A percentile compares a stretch with the other conserved stretches of the same genome.
Evolutionary conservation across 306 rosid species (phyloP).

Genomic region (Spatholobus suberectus): DNA sequence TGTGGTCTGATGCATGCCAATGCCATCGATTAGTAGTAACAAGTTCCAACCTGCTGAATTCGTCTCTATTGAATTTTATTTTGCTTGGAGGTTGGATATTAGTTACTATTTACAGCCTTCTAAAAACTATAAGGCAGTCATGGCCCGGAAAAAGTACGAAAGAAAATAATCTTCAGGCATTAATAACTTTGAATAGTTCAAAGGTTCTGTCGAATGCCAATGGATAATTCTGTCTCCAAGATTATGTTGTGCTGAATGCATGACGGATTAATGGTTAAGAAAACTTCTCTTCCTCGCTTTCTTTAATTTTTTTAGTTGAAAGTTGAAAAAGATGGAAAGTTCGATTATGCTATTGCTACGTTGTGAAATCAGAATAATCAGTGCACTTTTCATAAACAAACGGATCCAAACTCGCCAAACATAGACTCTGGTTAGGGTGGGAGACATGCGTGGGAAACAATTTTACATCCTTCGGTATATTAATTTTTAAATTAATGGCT

Average conservation of each 20-base stretch:
- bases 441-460: too few species aligned
- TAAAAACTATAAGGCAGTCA: conserved; percentile 12
- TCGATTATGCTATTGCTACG: not conserved
- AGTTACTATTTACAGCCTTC: not conserved
- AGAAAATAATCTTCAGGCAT: not conserved
- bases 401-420: not conserved
- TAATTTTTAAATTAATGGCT: too few species aligned
- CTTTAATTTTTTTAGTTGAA: not conserved
- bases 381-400: not conserved
- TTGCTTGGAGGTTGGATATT: conserved; percentile 3
- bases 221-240: not conserved
- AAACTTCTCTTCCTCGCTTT: too few species aligned
- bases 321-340: not conserved
- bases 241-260: conserved; percentile 21
- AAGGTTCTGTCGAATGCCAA: conserved; percentile 2
- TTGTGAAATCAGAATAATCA: not conserved
- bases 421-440: too few species aligned
- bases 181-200: not conserved
- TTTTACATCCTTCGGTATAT: too few species aligned
- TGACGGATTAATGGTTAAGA: not conserved
- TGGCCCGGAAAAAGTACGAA: not conserved
- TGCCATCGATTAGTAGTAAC: conserved; percentile 7
- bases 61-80: not conserved
- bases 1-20: conserved; percentile 18
- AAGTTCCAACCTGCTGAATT: conserved; percentile 16